Percentiles rank a stretch among this genome's conserved stretches.
These are phyloP conservation scores for Coniella vitis DNA, from an alignment of 2,329 filamentous ascomycete genomes.

Conservation along the genomic window DNA sequence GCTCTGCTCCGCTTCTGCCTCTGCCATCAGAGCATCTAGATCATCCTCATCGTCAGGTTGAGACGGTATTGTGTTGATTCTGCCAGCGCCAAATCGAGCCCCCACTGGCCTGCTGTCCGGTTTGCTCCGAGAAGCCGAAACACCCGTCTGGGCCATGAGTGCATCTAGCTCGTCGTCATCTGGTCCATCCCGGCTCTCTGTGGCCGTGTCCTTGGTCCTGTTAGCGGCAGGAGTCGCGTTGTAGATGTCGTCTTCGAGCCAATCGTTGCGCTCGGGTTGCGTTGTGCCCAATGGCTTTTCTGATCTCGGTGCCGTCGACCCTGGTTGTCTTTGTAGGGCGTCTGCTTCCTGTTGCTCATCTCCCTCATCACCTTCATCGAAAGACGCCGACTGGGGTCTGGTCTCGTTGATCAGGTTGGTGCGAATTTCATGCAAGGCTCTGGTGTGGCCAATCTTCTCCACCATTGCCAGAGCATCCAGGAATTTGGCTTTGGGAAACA, in stretches of 20 bases:
- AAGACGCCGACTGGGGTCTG: slow-evolving; percentile 40
- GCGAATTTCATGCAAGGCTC: slow-evolving; percentile 65
- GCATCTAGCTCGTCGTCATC: slow-evolving; percentile 45
- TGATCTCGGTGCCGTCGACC: slow-evolving; percentile 33
- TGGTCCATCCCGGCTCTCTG: slow-evolving; percentile 22
- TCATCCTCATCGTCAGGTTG: slow-evolving; percentile 25
- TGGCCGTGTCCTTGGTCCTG: slow-evolving; percentile 6
- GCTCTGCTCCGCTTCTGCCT: slow-evolving; percentile 19
- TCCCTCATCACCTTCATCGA: slow-evolving; percentile 26
- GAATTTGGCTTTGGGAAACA: slow-evolving; percentile 93
- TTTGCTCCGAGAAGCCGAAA: slow-evolving; percentile 11
- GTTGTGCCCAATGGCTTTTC: slow-evolving; percentile 21
- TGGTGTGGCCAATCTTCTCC: slow-evolving; percentile 87
- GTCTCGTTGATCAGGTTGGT: slow-evolving; percentile 79
- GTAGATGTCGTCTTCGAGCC: slow-evolving; percentile 45
- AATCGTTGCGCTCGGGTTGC: slow-evolving; percentile 28
- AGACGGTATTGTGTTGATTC: slow-evolving; percentile 5
- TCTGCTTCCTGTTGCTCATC: slow-evolving; percentile 18
- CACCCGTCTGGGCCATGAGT: slow-evolving; percentile 41
- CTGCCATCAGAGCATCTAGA: slow-evolving; percentile 30
- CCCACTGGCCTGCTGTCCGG: slow-evolving; percentile 11
- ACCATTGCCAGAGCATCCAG: slow-evolving; percentile 83
- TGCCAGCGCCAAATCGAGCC: slow-evolving; percentile 15
- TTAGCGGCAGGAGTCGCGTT: slow-evolving; percentile 38
- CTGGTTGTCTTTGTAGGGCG: slow-evolving; percentile 23